These are phyloP conservation scores for Pyrrhoderma noxium DNA, from an alignment of 1,284 basidiomycete species.

Conservation along the genomic window DNA sequence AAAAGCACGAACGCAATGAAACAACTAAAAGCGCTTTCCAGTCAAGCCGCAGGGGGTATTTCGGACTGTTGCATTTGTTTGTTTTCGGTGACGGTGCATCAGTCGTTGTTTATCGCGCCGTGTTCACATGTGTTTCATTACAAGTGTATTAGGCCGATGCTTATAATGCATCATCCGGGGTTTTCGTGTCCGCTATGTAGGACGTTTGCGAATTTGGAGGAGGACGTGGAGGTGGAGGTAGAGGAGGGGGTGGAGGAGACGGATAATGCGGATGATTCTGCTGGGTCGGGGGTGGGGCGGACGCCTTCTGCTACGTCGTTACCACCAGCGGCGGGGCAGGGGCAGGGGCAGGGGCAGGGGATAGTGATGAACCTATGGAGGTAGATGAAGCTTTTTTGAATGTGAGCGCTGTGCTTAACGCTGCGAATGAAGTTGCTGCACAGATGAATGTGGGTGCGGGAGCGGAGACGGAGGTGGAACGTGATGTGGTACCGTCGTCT, in stretches of 20 bases:
- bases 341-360: no score
- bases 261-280: slow-evolving; percentile 10
- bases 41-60: slow-evolving; percentile 47
- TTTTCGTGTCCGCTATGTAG: slow-evolving; percentile 95
- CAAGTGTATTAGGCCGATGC: slow-evolving; percentile 93
- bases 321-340: no score
- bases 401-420: slow-evolving; percentile 3
- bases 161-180: slow-evolving; percentile 83
- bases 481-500: slow-evolving; percentile 26
- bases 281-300: slow-evolving; percentile 23
- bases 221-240: slow-evolving; percentile 72
- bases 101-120: slow-evolving; percentile 94
- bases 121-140: slow-evolving; percentile 98
- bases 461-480: slow-evolving; percentile 54
- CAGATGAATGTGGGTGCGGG: slow-evolving; percentile 31
- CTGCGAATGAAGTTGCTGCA: slow-evolving; percentile 22
- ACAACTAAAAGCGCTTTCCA: slow-evolving; percentile 70
- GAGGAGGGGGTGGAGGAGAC: slow-evolving; percentile 22
- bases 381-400: slow-evolving; percentile 8
- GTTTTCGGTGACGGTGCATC: slow-evolving; percentile 89
- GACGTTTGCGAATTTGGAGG: slow-evolving; percentile 90
- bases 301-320: slow-evolving; percentile 1
- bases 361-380: slow-evolving; percentile 3
- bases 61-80: slow-evolving; percentile 96
- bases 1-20: slow-evolving; percentile 69